phyloP scores from a whole-genome alignment of 2,329 filamentous ascomycete genomes.

The Colletotrichum neosansevieriae region DNA sequence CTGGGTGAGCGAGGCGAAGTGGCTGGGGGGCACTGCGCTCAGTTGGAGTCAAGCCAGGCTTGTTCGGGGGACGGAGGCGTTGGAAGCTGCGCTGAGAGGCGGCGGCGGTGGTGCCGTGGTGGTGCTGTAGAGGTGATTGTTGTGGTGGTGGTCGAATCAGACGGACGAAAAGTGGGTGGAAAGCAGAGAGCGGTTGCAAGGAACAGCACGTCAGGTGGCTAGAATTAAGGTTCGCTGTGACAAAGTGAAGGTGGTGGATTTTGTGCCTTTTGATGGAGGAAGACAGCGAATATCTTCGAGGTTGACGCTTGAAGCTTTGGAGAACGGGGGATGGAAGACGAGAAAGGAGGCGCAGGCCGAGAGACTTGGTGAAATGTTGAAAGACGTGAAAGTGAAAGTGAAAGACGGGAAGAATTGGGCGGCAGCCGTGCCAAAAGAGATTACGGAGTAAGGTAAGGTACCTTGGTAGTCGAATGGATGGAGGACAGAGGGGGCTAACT shows the following conservation, averaged over 20 bases:
- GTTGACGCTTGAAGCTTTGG: background rate
- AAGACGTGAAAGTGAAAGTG: slow-evolving; percentile 29
- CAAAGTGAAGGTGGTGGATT: slow-evolving; percentile 32
- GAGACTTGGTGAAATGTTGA: slow-evolving; percentile 26
- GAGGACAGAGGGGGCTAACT: background rate
- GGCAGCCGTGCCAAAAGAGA: slow-evolving; percentile 23
- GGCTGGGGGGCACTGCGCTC: slow-evolving; percentile 32
- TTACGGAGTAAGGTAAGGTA: background rate
- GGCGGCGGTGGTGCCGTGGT: slow-evolving; percentile 4
- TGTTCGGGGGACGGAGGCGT: slow-evolving; percentile 22
- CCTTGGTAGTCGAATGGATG: background rate
- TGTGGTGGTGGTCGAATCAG: slow-evolving; percentile 32
- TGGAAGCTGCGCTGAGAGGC: slow-evolving; percentile 15
- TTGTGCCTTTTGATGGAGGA: background rate
- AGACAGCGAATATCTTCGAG: slow-evolving; percentile 5
- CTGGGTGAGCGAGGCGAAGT: slow-evolving; percentile 36
- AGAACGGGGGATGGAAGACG: slow-evolving; percentile 10
- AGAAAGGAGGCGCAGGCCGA: slow-evolving; percentile 30
- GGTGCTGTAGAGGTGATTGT: slow-evolving; percentile 1
- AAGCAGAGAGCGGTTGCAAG: slow-evolving; percentile 34
- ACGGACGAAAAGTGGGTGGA: slow-evolving; percentile 32
- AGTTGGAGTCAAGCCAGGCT: slow-evolving; percentile 31
- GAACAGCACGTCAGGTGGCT: slow-evolving; percentile 22
- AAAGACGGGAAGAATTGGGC: slow-evolving; percentile 32
- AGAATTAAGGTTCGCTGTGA: slow-evolving; percentile 35